phyloP scores from a whole-genome alignment of 805 yeast genomes.

The Metschnikowia aberdeeniae region DNA sequence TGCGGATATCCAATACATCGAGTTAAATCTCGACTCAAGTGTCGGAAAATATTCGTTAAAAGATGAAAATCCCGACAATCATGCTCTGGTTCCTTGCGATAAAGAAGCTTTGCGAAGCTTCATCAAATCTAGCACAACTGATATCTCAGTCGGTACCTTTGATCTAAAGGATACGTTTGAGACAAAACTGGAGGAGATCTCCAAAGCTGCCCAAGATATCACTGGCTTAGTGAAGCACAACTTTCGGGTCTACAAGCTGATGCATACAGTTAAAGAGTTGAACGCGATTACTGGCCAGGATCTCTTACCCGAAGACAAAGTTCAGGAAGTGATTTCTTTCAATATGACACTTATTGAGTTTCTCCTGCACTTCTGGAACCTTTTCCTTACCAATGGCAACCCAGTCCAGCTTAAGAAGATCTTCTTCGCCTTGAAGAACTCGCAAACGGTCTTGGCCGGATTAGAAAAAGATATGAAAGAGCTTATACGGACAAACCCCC shows the following conservation, averaged over 20 bases:
- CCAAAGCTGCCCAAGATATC: conserved; percentile 43
- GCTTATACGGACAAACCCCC: conserved; percentile 13
- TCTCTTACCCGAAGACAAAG: conserved; percentile 31
- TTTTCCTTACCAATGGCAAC: conserved; percentile 33
- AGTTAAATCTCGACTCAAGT: conserved; percentile 36
- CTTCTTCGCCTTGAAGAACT: conserved; percentile 33
- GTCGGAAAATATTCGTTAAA: conserved; percentile 17
- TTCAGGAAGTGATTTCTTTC: conserved; percentile 34
- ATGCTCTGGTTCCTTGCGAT: conserved; percentile 5
- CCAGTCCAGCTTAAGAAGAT: conserved; percentile 36
- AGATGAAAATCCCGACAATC: conserved; percentile 11
- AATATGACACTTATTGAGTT: conserved; percentile 41
- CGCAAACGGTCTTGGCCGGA: conserved; percentile 26
- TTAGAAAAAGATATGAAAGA: conserved; percentile 23
- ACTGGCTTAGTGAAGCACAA: conserved; percentile 47
- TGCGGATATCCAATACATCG: conserved; percentile 48
- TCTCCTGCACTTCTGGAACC: conserved; percentile 41
- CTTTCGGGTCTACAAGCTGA: conserved; percentile 48
- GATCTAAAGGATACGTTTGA: conserved; percentile 29
- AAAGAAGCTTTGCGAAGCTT: conserved; percentile 2
- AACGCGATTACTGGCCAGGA: conserved; percentile 17
- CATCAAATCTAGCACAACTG: conserved; percentile 17
- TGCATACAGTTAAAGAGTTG: conserved; percentile 16
- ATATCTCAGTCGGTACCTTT: conserved; percentile 16
- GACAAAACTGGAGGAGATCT: conserved; percentile 31